These are phyloP conservation scores for Talaromyces sp. DNA, from an alignment of 2,329 filamentous ascomycete genomes.

Conservation along the genomic window DNA sequence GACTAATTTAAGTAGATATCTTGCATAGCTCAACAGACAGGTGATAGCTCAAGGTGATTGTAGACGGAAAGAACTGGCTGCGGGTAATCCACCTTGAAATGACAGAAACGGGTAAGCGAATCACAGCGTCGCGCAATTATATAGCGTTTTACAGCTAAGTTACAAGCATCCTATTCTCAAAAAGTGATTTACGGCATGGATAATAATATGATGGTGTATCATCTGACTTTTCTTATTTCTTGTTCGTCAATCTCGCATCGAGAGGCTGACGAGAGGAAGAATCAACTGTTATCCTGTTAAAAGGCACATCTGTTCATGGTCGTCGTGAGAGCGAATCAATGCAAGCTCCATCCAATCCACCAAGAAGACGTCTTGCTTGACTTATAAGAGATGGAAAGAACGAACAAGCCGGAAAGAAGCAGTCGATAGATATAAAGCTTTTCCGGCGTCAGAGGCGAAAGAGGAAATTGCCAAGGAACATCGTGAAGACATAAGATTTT, in stretches of 20 bases:
- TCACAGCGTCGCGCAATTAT: conserved; percentile 2
- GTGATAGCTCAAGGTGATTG: not conserved
- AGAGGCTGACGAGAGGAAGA: conserved; percentile 4
- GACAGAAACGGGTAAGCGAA: conserved; percentile 7
- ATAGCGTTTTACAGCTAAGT: not conserved
- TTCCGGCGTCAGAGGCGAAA: conserved; percentile 5
- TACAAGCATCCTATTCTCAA: not conserved
- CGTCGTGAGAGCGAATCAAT: conserved; percentile 32
- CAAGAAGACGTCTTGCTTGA: conserved; percentile 18
- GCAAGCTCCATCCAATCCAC: conserved; percentile 31
- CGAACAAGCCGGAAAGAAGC: conserved; percentile 13
- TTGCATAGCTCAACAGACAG: not conserved
- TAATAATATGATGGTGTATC: not conserved
- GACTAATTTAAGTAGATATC: not conserved
- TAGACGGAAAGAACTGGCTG: not conserved
- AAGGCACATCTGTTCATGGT: conserved; percentile 25
- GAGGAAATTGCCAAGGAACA: conserved; percentile 11
- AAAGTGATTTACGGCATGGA: not conserved
- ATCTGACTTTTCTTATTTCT: conserved; percentile 13
- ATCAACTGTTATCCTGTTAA: conserved; percentile 26
- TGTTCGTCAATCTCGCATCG: conserved; percentile 14
- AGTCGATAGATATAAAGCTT: conserved; percentile 5
- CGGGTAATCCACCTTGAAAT: conserved; percentile 7
- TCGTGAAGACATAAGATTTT: conserved; percentile 16
- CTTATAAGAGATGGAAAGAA: conserved; percentile 6